These are phyloP conservation scores for Cephaloascus albidus DNA, from an alignment of 805 yeast species.

Conservation along the genomic window DNA sequence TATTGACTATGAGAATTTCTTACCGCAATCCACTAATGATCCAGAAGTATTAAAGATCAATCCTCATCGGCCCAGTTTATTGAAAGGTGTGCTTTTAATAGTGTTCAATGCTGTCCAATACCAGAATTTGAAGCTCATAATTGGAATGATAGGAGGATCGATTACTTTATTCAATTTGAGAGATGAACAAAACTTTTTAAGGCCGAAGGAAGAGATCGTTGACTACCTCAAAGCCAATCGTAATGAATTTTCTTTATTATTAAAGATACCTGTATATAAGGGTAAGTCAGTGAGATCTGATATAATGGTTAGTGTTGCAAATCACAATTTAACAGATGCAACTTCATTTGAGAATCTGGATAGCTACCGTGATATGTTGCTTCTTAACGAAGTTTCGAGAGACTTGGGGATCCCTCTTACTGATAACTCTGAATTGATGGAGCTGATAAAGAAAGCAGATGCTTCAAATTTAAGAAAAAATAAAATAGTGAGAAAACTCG, in stretches of 20 bases:
- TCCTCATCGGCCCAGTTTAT: conserved; percentile 10
- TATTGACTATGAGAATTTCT: background rate
- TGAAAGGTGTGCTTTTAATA: conserved; percentile 12
- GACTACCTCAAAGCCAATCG: background rate
- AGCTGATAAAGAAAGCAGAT: background rate
- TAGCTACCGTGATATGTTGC: background rate
- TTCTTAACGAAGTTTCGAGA: background rate
- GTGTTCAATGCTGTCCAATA: conserved; percentile 11
- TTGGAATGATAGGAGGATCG: conserved; percentile 15
- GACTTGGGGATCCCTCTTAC: background rate
- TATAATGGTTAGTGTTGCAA: background rate
- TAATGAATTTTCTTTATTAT: background rate
- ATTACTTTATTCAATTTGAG: background rate
- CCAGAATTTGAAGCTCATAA: conserved; percentile 9
- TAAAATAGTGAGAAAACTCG: background rate
- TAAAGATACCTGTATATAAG: background rate
- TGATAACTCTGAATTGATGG: background rate
- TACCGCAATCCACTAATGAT: background rate
- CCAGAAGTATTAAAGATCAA: conserved; percentile 1
- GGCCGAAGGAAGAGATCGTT: background rate
- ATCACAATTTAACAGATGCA: background rate
- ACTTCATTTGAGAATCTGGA: background rate
- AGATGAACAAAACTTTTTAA: background rate
- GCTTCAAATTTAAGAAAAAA: background rate
- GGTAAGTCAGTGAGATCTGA: background rate